Percentiles rank a stretch among this genome's conserved stretches.
Evolutionary conservation across 225 moss, liverwort and hornwort genomes (phyloP).

Genomic region (Climacium dendroides): DNA sequence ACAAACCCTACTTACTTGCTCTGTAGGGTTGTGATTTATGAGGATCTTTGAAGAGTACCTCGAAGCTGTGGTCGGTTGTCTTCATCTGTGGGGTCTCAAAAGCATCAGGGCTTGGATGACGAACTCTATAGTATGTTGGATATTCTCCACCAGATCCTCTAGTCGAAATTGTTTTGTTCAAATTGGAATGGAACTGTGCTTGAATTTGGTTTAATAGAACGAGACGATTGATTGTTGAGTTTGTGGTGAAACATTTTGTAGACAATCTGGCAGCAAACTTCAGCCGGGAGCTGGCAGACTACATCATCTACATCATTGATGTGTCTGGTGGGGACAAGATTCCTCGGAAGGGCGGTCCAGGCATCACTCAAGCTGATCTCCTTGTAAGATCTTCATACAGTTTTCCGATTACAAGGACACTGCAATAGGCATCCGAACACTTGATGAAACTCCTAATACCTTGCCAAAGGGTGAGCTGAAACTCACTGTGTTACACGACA

Average conservation of each 20-base stretch:
- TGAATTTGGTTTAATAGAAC: background rate
- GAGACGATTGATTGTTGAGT: background rate
- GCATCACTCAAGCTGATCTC: constrained; percentile 99
- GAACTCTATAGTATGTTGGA: background rate
- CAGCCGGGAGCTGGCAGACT: constrained; percentile 96
- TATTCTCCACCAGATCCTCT: background rate
- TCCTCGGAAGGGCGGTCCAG: constrained; percentile 93
- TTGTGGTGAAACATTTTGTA: background rate
- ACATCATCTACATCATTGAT: constrained; percentile 97
- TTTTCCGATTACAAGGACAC: background rate
- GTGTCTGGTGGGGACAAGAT: constrained; percentile 98
- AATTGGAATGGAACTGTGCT: background rate
- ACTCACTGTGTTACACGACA: background rate
- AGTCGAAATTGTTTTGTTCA: background rate
- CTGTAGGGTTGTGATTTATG: background rate
- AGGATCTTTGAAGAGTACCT: background rate
- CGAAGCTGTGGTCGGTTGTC: background rate
- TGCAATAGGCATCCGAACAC: background rate
- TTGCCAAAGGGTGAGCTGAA: background rate
- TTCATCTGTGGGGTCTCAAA: background rate
- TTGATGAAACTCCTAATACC: background rate
- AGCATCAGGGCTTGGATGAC: background rate
- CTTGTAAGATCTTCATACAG: constrained; percentile 33
- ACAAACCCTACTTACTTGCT: background rate
- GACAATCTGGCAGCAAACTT: constrained; percentile 97